Evolutionary conservation across 306 rosid species (phyloP).

Genomic region (Prinsepia uniflora): DNA sequence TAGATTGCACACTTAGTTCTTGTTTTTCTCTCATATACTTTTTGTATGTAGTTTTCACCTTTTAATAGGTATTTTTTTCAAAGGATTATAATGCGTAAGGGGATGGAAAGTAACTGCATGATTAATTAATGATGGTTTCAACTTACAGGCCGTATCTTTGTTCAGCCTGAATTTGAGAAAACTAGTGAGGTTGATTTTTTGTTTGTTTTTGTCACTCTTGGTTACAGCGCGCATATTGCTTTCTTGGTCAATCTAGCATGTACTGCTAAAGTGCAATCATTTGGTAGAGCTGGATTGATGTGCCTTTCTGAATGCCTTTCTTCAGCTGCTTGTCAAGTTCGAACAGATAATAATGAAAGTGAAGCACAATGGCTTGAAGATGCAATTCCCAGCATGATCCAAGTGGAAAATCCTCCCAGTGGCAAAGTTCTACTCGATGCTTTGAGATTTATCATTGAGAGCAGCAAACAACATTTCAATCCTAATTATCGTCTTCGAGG

Average conservation of each 20-base stretch:
- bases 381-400: conserved; percentile 19
- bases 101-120: background rate
- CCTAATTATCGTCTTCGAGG: conserved; percentile 89
- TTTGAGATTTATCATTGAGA: conserved; percentile 73
- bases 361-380: conserved; percentile 35
- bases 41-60: background rate
- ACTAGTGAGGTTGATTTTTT: conserved; percentile 3
- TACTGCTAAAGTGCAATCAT: conserved; percentile 57
- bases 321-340: conserved; percentile 57
- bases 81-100: background rate
- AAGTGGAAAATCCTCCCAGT: conserved; percentile 34
- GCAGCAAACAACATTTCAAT: conserved; percentile 95
- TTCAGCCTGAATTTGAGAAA: background rate
- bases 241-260: conserved; percentile 75
- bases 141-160: background rate
- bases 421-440: conserved; percentile 54
- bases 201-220: conserved; percentile 15
- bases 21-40: background rate
- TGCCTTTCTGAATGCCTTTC: conserved; percentile 85
- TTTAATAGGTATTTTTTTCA: background rate
- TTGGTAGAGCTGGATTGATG: conserved; percentile 87
- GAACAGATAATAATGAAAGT: conserved; percentile 23
- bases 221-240: conserved; percentile 55
- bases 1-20: conserved; percentile 1
- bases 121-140: background rate